Base-by-base conservation (phyloP, 164 flowering plant genomes). In the Protea cynaroides region DNA sequence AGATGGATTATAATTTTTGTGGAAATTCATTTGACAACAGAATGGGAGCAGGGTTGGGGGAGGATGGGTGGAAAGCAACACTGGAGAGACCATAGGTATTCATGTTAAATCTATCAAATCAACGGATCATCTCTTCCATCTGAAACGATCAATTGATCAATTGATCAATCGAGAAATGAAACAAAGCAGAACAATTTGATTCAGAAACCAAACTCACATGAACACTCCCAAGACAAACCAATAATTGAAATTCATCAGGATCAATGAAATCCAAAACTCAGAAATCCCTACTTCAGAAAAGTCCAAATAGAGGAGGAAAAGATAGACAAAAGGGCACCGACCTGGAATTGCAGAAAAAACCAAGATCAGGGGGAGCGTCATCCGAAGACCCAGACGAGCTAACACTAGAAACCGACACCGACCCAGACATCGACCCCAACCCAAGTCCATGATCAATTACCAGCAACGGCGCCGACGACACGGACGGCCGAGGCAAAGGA, bases 381-480 rank as follows among this genome's bases (percentile, higher is more conserved):
- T 85, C 93, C 19, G 83, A 88, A 11, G 96, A 93, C 38, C 87
- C 92, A 54, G 87, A 86, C 1, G 97, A 93, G 75, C 92, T 82
- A 18, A 77, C 81, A 65, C 97, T 88, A 0, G 95, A 87, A 66
- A 79, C 80, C 0, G 87, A 87, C 29, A 53, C 81, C 50, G 93
- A 88, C 40, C 83, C 88, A 57, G 79, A 81, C 51, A 50, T 80
- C 46, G 92, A 86, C 40, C 83, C 88, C 54, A 78, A 81, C 46
- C 77, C 86, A 50, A 67, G 53, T 21, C 55, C 81, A 58, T 64
- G 83, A 69, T 78, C 86, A 40, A 38, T 67, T 8, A 54, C 76
- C 51, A 70, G 52, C 52, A 50, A 47, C 29, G 59, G 60, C 21
- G 70, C 52, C 34, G 82, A 67, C 23, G 79, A 68, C 18, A 24